These are phyloP conservation scores for Ganoderma meredithae DNA, from an alignment of 1,284 basidiomycete species.

Conservation along the genomic window DNA sequence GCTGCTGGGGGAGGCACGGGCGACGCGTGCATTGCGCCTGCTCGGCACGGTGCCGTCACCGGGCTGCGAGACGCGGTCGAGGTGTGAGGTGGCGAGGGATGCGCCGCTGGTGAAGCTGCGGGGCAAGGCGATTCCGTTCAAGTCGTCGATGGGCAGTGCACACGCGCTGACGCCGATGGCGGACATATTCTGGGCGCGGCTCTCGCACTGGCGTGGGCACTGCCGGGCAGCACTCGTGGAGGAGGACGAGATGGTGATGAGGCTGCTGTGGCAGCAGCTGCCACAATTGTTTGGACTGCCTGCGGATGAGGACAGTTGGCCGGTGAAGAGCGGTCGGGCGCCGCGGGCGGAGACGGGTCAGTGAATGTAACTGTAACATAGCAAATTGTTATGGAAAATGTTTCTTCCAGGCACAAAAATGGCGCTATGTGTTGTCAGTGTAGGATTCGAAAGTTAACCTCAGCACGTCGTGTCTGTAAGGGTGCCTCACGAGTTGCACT, in stretches of 20 bases:
- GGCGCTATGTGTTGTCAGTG: too few relatives aligned
- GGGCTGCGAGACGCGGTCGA: not conserved
- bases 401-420: too few relatives aligned
- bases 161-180: conserved; percentile 1
- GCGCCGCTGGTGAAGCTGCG: not conserved
- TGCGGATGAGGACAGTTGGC: not conserved
- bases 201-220: not conserved
- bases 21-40: not conserved
- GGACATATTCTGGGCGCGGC: not conserved
- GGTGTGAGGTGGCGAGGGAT: not conserved
- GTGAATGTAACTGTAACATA: too few relatives aligned
- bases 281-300: not conserved
- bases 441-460: too few relatives aligned
- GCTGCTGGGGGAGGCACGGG: not conserved
- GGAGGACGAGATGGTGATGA: not conserved
- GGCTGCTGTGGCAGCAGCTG: not conserved
- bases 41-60: not conserved
- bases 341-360: too few relatives aligned
- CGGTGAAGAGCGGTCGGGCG: too few relatives aligned
- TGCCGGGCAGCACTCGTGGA: not conserved
- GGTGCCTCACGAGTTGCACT: too few relatives aligned
- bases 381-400: too few relatives aligned
- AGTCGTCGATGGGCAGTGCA: not conserved
- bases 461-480: too few relatives aligned
- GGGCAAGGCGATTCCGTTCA: not conserved